Evolutionary conservation across 768 basidiomycete species (phyloP).

Genomic region (Lactarius hengduanensis): DNA sequence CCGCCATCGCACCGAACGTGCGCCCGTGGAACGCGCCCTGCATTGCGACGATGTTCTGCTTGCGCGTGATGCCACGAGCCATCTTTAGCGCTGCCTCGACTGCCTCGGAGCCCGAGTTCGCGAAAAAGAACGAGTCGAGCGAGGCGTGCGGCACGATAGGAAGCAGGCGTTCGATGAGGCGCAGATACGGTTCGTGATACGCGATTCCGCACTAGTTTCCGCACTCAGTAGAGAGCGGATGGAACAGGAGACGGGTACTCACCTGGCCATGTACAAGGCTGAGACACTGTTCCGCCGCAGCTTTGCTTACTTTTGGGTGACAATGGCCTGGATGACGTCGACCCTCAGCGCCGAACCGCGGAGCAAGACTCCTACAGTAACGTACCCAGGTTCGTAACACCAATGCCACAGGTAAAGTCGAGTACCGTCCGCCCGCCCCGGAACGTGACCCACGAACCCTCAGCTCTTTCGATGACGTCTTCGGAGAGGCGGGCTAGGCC

Average conservation of each 20-base stretch:
- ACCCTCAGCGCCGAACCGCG: background rate
- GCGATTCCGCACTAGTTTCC: slow-evolving; percentile 76
- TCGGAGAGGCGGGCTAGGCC: slow-evolving; percentile 23
- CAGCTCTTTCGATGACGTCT: slow-evolving; percentile 19
- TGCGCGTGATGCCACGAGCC: slow-evolving; percentile 71
- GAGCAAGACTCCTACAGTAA: background rate
- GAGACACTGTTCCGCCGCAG: slow-evolving; percentile 87
- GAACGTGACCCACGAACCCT: slow-evolving; percentile 29
- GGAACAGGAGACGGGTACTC: slow-evolving; percentile 11
- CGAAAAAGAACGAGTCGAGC: slow-evolving; percentile 94
- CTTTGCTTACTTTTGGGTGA: slow-evolving; percentile 81
- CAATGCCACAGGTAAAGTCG: slow-evolving; percentile 29
- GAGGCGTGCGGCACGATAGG: slow-evolving; percentile 90
- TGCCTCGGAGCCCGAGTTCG: slow-evolving; percentile 95
- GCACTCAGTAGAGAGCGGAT: background rate
- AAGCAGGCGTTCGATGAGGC: slow-evolving; percentile 80
- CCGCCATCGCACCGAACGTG: slow-evolving; percentile 88
- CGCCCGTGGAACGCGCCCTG: slow-evolving; percentile 94
- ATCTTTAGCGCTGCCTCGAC: slow-evolving; percentile 89
- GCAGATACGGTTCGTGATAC: slow-evolving; percentile 81
- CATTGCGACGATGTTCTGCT: slow-evolving; percentile 88
- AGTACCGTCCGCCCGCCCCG: slow-evolving; percentile 25
- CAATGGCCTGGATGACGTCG: slow-evolving; percentile 65
- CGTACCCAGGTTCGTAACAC: slow-evolving; percentile 28
- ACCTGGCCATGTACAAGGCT: slow-evolving; percentile 79